These are phyloP conservation scores for Eucalyptus pumila DNA, from an alignment of 345 rosid species.

Conservation along the genomic window DNA sequence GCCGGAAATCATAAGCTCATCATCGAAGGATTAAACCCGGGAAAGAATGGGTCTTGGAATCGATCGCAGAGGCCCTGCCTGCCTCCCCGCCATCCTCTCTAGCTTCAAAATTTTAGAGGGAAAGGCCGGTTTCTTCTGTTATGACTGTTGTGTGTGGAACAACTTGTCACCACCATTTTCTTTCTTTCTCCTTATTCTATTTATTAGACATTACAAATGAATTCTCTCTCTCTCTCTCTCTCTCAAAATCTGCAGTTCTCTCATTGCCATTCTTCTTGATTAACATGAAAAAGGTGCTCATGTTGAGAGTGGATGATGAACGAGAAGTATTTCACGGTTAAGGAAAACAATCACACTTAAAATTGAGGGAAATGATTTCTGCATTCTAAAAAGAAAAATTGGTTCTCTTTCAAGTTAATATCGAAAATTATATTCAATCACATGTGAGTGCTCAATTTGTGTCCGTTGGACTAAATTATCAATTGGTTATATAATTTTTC, in stretches of 20 bases:
- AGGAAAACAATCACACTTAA: background rate
- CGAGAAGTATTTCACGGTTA: background rate
- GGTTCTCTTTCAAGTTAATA: background rate
- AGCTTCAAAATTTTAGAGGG: background rate
- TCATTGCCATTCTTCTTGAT: background rate
- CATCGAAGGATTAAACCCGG: background rate
- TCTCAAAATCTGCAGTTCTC: background rate
- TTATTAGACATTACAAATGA: background rate
- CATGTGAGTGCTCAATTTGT: background rate
- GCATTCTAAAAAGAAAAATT: too few species aligned
- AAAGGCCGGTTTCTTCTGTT: background rate
- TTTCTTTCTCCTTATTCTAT: background rate
- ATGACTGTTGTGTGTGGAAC: background rate
- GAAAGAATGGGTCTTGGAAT: background rate
- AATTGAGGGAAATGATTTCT: background rate
- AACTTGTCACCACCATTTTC: background rate
- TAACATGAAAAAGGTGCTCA: background rate
- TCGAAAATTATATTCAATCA: background rate
- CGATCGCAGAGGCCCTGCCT: background rate
- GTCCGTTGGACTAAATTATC: background rate
- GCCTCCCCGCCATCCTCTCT: background rate
- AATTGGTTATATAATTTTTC: background rate
- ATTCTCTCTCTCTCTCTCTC: background rate
- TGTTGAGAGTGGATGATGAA: background rate
- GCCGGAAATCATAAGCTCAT: background rate